Base-by-base conservation (phyloP, 495 filamentous ascomycete species). In the Aspergillus ellipticus region DNA sequence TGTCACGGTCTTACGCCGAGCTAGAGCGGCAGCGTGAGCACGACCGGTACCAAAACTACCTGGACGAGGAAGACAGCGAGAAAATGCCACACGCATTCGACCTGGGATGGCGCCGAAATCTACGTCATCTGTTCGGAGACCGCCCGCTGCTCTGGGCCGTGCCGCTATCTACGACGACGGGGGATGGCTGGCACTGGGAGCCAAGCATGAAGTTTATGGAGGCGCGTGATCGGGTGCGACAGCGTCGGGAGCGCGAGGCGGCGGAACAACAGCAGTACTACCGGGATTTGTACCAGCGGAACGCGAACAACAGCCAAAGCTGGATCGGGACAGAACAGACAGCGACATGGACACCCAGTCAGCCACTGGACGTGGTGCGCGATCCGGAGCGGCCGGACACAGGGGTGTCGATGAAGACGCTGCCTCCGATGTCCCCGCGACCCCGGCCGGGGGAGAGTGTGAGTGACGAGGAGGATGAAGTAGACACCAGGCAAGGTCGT, bases 181-280 rank as follows among this genome's bases (percentile, higher is more conserved):
- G 92, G 9, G 90, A 98, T 66, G 94, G 94, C n/a, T 97, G 92
- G 92, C 82, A 72, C 61, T 98, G 94, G 94, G 92, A 96, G 64
- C 81, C 91, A 1, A 96, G 84, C 39, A 70, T 74, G 1, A 81
- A 79, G 55, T 94, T 90, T 81, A 57, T 88, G 15, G 84, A 82
- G 21, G 86, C 85, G 3, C 78, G 83, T 39, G 85, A 90, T 19
- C 69, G 73, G 2, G 64, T 90, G 28, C 76, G 82, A 2, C 49
- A 70, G 4, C 79, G 84, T 57, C 74, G 89, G 15, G 81, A 85
- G 47, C 74, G 79, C 50, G 85, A 89, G 56, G 66, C 74, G 20
- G 60, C 55, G 6, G 60, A 66, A 1, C 76, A 82, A 52, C 74
- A 82, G 42, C 82, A 88, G 42, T 68, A 70, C 42, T 60, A 71